Conservation (phyloP, 2,329 filamentous ascomycete genomes). For the Aureobasidium lini region DNA sequence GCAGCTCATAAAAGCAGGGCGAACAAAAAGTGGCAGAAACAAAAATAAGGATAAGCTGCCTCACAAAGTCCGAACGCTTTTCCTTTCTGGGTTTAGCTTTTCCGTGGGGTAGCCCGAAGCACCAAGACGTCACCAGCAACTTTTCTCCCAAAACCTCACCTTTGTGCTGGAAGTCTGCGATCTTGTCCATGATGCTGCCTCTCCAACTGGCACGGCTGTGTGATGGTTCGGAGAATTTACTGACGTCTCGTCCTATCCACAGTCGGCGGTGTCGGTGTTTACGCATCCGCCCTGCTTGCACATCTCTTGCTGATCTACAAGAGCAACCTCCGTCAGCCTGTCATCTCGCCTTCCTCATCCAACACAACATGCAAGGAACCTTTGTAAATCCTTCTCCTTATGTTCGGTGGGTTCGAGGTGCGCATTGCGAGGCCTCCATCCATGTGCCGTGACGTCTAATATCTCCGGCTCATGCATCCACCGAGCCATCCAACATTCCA, state of each 20-base stretch:
- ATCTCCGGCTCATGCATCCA: not conserved
- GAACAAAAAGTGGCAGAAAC: not conserved
- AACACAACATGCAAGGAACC: not conserved
- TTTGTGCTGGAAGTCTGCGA: not conserved
- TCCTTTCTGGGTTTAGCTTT: not conserved
- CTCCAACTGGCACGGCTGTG: not conserved
- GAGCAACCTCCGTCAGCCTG: not conserved
- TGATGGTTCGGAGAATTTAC: slow-evolving; percentile 9
- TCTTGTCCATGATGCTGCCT: not conserved
- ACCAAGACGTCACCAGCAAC: not conserved
- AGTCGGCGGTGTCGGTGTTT: not conserved
- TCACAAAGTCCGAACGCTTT: slow-evolving; percentile 12
- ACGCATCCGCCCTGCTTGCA: not conserved
- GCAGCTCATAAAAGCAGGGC: not conserved
- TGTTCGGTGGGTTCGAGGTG: not conserved
- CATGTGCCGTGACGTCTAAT: not conserved
- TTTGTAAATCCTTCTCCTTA: not conserved
- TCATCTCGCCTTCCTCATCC: not conserved
- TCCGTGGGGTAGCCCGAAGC: slow-evolving; percentile 9
- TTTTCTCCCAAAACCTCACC: not conserved
- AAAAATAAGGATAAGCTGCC: slow-evolving; percentile 9
- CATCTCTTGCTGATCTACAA: slow-evolving; percentile 4
- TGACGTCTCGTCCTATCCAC: not conserved
- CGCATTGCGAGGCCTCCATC: not conserved
- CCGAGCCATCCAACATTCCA: not conserved